Conservation (phyloP, 768 basidiomycete genomes). For the Coprinopsis strossmayeri region DNA sequence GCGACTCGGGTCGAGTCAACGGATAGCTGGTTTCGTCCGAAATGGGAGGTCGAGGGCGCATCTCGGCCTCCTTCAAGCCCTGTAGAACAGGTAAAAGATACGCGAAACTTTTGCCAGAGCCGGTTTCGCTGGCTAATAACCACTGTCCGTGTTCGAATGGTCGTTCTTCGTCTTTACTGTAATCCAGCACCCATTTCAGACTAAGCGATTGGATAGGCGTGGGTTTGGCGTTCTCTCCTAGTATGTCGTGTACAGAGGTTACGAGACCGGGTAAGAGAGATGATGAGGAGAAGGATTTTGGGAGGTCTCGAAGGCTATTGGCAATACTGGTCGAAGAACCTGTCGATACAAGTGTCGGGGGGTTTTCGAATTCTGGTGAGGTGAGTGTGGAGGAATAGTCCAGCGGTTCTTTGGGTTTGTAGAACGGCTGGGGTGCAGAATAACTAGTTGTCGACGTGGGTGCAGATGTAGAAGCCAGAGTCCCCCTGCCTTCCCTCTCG, state of each 20-base stretch:
- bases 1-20: no score
- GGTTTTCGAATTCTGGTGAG: conserved; percentile 11
- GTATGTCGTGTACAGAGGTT: conserved; percentile 45
- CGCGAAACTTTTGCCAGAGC: conserved; percentile 88
- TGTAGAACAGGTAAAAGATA: conserved; percentile 84
- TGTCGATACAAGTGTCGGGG: conserved; percentile 12
- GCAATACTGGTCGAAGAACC: conserved; percentile 7
- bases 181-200: conserved; percentile 53
- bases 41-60: background rate
- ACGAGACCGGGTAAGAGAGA: conserved; percentile 63
- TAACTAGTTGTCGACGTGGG: no score
- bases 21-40: no score
- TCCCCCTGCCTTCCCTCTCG: background rate
- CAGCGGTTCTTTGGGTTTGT: background rate
- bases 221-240: conserved; percentile 53
- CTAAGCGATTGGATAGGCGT: conserved; percentile 79
- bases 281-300: conserved; percentile 56
- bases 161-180: conserved; percentile 11
- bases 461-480: background rate
- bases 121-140: conserved; percentile 83
- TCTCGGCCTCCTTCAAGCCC: conserved; percentile 63
- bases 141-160: conserved; percentile 37
- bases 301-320: conserved; percentile 13
- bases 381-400: background rate
- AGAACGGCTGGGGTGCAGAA: background rate